Percentiles rank a stretch among this genome's conserved stretches.
These are phyloP conservation scores for Suillus clintonianus DNA, from an alignment of 768 basidiomycete genomes.

Conservation along the genomic window DNA sequence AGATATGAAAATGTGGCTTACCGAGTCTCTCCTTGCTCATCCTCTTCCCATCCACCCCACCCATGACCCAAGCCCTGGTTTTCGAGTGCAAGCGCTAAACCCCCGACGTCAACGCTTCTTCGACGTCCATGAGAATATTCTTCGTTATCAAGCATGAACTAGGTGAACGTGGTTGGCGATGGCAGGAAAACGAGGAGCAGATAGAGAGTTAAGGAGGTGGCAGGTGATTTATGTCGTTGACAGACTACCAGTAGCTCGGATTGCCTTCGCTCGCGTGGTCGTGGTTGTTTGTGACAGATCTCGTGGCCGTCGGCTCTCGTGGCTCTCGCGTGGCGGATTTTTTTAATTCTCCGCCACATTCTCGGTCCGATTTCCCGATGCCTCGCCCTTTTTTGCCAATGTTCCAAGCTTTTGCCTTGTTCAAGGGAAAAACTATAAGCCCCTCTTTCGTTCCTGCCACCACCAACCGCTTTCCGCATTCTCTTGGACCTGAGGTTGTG, in stretches of 20 bases:
- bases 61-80: conserved; percentile 66
- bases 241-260: conserved; percentile 18
- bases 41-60: conserved; percentile 64
- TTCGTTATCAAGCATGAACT: conserved; percentile 30
- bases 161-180: neutral
- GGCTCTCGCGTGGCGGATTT: conserved; percentile 34
- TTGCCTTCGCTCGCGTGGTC: conserved; percentile 38
- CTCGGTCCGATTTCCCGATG: conserved; percentile 10
- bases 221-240: conserved; percentile 9
- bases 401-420: neutral
- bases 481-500: neutral
- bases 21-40: conserved; percentile 48
- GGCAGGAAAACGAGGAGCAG: neutral
- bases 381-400: neutral
- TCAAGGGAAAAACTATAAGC: conserved; percentile 1
- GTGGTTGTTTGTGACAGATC: conserved; percentile 28
- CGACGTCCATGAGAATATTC: conserved; percentile 43
- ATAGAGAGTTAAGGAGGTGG: conserved; percentile 7
- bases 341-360: conserved; percentile 19
- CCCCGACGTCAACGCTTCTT: conserved; percentile 88
- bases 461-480: neutral
- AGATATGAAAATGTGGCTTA: conserved; percentile 34
- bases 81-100: conserved; percentile 76
- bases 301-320: conserved; percentile 30
- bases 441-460: conserved; percentile 2